Evolutionary conservation across 225 moss, liverwort and hornwort species (phyloP), one percentile per base, ranked within the genome.

Genomic region (Physcomitrium patens): DNA sequence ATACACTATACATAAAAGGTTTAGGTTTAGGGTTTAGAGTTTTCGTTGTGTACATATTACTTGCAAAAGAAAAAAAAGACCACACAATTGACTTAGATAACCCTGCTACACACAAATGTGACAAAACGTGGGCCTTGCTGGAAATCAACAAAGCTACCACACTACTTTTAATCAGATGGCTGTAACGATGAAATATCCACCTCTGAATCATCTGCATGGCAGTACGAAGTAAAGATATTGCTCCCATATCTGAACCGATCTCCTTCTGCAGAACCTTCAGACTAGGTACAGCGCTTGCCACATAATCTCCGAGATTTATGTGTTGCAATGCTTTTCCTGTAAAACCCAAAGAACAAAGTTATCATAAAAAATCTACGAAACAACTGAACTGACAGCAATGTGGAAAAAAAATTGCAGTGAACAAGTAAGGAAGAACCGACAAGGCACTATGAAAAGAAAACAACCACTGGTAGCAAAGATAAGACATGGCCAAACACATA

Each of bases 151-250:
- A 23, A 51, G 44, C 52, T 18, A 65, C 19, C 37, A 65, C 65
- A 65, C 51, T 46, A 74, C 23, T 62, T 14, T 52, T 63, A 24
- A 42, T 58, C 7, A 52, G 43, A 56, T 18, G 67, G 68, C 62
- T 12, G 23, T 37, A 51, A 73, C 58, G 28, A 44, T 55, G 63
- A 49, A 63, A 11, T 82, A 62, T 71, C 65, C 68, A 96, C 96
- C 92, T 90, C 70, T 96, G 96, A 61, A 96, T 80, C 77, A 89
- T 75, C 72, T 90, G 89, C 89, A 93, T 80, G 26, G 93, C 89
- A 63, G 79, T 86, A 72, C 86, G 89, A 57, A 88, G 85, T 63
- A 88, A 77, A 22, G 84, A 72, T 45, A 96, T 81, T 17, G 88
- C 83, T 77, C 86, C 87, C 72, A 94, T 55, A 64, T 89, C 76